phyloP scores from a whole-genome alignment of 768 basidiomycete species.

The Rhodotorula toruloides region DNA sequence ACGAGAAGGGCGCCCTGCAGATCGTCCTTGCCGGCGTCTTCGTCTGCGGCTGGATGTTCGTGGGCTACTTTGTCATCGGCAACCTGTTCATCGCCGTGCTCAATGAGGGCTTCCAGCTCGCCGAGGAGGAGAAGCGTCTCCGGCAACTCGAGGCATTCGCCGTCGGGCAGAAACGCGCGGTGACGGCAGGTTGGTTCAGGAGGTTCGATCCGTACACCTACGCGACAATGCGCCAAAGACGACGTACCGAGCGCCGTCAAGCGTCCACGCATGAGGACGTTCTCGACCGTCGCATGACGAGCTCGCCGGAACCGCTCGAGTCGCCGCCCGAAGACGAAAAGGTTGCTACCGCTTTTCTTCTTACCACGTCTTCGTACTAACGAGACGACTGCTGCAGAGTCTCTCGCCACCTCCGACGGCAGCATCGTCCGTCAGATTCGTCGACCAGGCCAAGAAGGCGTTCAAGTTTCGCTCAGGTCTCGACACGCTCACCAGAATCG shows the following conservation, averaged over 20 bases:
- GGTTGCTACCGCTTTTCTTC: background rate
- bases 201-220: constrained; percentile 82
- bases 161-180: constrained; percentile 49
- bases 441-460: background rate
- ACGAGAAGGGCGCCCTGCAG: constrained; percentile 65
- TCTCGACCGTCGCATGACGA: no score
- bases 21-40: constrained; percentile 66
- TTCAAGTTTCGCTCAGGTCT: constrained; percentile 10
- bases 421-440: background rate
- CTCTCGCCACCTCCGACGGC: background rate
- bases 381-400: background rate
- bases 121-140: constrained; percentile 79
- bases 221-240: constrained; percentile 55
- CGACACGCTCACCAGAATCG: constrained; percentile 1
- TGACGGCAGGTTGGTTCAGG: constrained; percentile 61
- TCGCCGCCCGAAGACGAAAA: constrained; percentile 9
- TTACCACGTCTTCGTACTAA: no score
- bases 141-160: constrained; percentile 65
- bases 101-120: constrained; percentile 66
- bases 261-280: no score
- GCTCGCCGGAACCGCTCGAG: constrained; percentile 16
- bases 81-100: constrained; percentile 71
- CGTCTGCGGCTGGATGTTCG: constrained; percentile 76
- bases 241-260: no score
- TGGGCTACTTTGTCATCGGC: constrained; percentile 59